phyloP scores from a whole-genome alignment of 768 basidiomycete species.

The Auricularia sp. region DNA sequence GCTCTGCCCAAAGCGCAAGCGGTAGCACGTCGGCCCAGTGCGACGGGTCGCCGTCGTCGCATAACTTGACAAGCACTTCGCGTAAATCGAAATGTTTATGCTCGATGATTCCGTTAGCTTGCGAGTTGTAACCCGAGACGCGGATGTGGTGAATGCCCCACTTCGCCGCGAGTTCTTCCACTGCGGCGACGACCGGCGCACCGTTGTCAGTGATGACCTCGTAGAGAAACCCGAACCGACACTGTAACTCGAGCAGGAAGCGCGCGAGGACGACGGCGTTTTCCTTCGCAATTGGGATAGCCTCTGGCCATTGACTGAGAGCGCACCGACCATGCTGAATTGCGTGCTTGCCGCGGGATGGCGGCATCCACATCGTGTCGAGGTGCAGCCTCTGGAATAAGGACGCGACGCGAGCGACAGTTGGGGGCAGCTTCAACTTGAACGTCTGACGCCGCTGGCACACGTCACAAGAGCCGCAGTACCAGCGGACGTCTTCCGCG shows the following conservation, averaged over 20 bases:
- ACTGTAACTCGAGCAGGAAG: conserved; percentile 4
- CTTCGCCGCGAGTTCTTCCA: neutral
- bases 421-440: too few relatives aligned
- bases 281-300: conserved; percentile 11
- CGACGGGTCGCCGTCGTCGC: neutral
- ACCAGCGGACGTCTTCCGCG: conserved; percentile 22
- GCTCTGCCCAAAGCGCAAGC: conserved; percentile 18
- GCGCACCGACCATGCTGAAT: conserved; percentile 20
- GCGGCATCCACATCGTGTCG: neutral
- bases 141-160: conserved; percentile 4
- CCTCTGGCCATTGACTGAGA: conserved; percentile 15
- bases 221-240: conserved; percentile 4
- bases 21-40: conserved; percentile 8
- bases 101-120: conserved; percentile 5
- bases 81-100: conserved; percentile 3
- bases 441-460: neutral
- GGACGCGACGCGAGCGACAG: too few relatives aligned
- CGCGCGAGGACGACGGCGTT: conserved; percentile 1
- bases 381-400: too few relatives aligned
- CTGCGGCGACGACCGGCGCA: neutral
- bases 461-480: conserved; percentile 25
- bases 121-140: conserved; percentile 9
- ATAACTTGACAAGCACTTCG: conserved; percentile 4
- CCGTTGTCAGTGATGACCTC: conserved; percentile 9
- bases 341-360: conserved; percentile 10